Evolutionary conservation across 352 stramenopile species (phyloP), one percentile per base, ranked within the genome.

Genomic region (Globisporangium echinulatum): DNA sequence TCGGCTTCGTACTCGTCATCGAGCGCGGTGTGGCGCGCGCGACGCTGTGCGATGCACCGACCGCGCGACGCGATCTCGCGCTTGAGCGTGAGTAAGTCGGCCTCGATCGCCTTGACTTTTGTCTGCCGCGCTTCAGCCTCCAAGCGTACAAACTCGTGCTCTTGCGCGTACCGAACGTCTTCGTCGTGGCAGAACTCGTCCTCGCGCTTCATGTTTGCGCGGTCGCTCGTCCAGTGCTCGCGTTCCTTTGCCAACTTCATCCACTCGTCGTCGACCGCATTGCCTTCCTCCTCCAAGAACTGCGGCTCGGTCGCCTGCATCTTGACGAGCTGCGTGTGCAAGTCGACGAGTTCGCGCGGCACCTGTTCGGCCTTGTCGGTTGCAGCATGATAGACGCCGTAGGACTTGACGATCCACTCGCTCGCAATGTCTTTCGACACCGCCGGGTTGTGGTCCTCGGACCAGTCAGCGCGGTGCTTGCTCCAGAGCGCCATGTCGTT

Each of bases 171-270:
- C 5, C 85, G 81, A 19, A 75, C 60, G 62, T 94, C 85, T 59
- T 94, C 85, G 56, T 94, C 85, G 39, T 71, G 71, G 70, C 85
- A 94, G 81, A 92, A 90, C 49, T 92, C 82, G 52, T 94, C 85
- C 62, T 94, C 85, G 25, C 83, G 79, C 74, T 94, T 94, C 85
- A 94, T 94, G 73, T 92, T 92, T 5, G 85, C 79, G 53, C 85
- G 85, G 64, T 86, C 87, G 54, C 81, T 88, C 4, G 85, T 90
- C 85, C 85, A 94, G 76, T 94, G 84, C 71, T 94, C 85, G 49
- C 85, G 85, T 61, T 94, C 85, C 73, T 94, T 94, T 17, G 80
- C 82, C 17, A 94, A 66, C 72, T 94, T 92, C 76, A 89, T 94
- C 85, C 85, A 94, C 64, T 94, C 85, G 40, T 92, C 85, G 50